A percentile compares a stretch with the other conserved stretches of the same genome.
These are phyloP conservation scores for Neonectria ditissima DNA, from an alignment of 2,329 filamentous ascomycete species.

Conservation along the genomic window DNA sequence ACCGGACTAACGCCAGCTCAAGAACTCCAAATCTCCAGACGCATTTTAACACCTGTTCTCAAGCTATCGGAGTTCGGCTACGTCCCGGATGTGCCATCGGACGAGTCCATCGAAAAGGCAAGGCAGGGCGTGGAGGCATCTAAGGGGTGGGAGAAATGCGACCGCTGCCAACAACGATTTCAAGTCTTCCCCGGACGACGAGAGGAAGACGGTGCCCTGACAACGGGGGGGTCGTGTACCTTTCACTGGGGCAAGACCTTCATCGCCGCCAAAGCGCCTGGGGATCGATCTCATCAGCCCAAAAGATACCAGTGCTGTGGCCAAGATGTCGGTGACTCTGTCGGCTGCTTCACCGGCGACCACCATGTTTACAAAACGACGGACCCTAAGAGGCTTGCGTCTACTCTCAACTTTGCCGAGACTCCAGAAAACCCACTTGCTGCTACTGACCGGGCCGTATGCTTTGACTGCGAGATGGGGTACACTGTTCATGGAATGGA, in stretches of 20 bases:
- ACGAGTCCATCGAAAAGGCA: constrained; percentile 74
- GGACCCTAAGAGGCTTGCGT: constrained; percentile 79
- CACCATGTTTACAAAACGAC: constrained; percentile 91
- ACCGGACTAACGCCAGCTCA: constrained; percentile 77
- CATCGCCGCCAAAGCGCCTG: constrained; percentile 66
- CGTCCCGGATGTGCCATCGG: constrained; percentile 74
- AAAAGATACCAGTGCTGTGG: constrained; percentile 84
- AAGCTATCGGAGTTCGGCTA: constrained; percentile 79
- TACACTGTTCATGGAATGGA: constrained; percentile 92
- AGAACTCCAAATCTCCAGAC: constrained; percentile 74
- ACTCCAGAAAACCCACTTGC: constrained; percentile 76
- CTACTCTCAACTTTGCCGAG: constrained; percentile 80
- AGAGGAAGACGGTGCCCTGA: constrained; percentile 78
- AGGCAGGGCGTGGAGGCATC: constrained; percentile 73
- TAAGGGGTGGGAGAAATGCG: constrained; percentile 87
- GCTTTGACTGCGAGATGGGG: constrained; percentile 98
- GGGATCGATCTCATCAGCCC: constrained; percentile 67
- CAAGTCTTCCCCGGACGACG: constrained; percentile 91
- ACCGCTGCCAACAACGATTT: constrained; percentile 87
- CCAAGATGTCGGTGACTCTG: constrained; percentile 75
- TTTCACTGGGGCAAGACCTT: constrained; percentile 83
- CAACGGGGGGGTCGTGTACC: constrained; percentile 80
- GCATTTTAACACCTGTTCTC: constrained; percentile 73
- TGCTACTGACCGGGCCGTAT: constrained; percentile 72
- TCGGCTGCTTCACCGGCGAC: constrained; percentile 77